phyloP scores from a whole-genome alignment of 2,329 filamentous ascomycete species.

The Aspergillus pseudonomiae region DNA sequence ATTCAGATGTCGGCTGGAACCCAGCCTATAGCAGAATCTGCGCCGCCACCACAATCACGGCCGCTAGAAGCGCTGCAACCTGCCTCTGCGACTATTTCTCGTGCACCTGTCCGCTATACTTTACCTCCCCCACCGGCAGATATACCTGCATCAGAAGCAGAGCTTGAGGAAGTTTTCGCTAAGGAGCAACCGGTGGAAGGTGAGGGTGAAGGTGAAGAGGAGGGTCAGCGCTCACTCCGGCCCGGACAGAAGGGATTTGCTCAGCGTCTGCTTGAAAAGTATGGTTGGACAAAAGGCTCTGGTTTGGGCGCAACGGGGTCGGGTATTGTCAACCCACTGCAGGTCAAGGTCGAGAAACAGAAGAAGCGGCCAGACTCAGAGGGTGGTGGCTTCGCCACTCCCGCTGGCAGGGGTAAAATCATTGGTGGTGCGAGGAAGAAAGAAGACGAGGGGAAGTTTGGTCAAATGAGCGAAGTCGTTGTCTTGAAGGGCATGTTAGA shows the following conservation, averaged over 20 bases:
- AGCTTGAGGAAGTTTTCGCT: conserved; percentile 52
- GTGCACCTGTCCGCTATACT: conserved; percentile 75
- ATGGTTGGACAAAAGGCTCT: conserved; percentile 87
- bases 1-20: conserved; percentile 25
- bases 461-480: conserved; percentile 78
- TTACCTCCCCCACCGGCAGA: conserved; percentile 55
- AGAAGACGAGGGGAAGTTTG: conserved; percentile 61
- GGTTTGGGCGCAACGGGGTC: conserved; percentile 81
- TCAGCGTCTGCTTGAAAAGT: conserved; percentile 85
- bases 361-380: conserved; percentile 78
- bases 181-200: conserved; percentile 42
- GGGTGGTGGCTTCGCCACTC: conserved; percentile 75
- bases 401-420: conserved; percentile 74
- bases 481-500: conserved; percentile 84
- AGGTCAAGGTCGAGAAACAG: conserved; percentile 81
- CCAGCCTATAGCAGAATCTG: conserved; percentile 27
- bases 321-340: conserved; percentile 83
- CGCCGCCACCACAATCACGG: conserved; percentile 35
- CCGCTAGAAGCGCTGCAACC: conserved; percentile 45
- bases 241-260: conserved; percentile 86
- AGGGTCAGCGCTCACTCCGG: conserved; percentile 60
- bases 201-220: conserved; percentile 35
- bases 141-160: conserved; percentile 56
- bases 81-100: conserved; percentile 67
- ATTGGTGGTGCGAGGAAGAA: conserved; percentile 70